Evolutionary conservation across 805 yeast species (phyloP), one percentile per base, ranked within the genome.

Genomic region (Kodamaea jinghongensis): DNA sequence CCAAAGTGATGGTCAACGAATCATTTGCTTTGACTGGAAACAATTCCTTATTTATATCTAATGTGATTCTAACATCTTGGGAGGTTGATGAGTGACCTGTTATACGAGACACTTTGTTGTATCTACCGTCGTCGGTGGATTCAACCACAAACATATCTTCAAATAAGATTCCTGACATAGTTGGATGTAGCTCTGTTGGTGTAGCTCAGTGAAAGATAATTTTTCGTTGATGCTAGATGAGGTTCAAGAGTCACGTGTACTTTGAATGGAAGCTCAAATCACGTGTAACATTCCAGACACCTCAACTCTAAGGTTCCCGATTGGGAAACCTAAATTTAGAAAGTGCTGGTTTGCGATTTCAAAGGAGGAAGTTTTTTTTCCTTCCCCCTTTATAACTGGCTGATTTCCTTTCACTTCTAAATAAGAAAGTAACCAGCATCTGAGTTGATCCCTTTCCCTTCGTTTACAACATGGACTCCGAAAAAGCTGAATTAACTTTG

Each of bases 131-230:
- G 58, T 91, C 98, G 35, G 86, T 82, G 31, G 90, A 80, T 46
- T 84, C 81, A 54, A 93, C 81, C 47, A 79, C 79, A 70, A 91
- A 93, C 58, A 90, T 81, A 65, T 91, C 98, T 64, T 93, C 97
- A 62, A 93, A 93, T 49, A 93, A 76, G 27, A 91, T 83, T 38
- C 56, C 84, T 61, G 73, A 66, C 73, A 67, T 67, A 16, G 32
- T 44, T 36, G 23, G n/a, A 20, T 20, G 23, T 20, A 6, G 17
- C 12, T 8, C 20, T 6, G 12, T 11, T 32, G 25, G 35, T 9
- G 6, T 30, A 11, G 12, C n/a, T 15, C 9, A 31, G 26, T 6
- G 6, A 25, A 22, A 11, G 36, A 16, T 23, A 26, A 23, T 15
- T 20, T 20, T 20, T 20, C 23, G 17, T 6, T 37, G 36, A 31